These are phyloP conservation scores for Vitis amurensis DNA, from an alignment of 164 flowering plant genomes.

Conservation along the genomic window DNA sequence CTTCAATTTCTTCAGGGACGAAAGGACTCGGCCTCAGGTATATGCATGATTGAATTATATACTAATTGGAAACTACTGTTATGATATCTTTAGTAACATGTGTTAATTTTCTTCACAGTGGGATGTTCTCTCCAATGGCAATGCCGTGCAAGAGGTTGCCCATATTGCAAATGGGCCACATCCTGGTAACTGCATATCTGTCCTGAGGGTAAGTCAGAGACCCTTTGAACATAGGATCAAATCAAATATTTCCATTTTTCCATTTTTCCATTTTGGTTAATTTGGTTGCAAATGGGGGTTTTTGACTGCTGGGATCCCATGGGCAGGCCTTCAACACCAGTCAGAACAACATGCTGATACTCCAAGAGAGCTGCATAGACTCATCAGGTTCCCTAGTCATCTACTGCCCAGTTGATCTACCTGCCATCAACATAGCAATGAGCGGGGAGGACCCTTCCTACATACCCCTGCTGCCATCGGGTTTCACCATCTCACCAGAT, in stretches of 20 bases:
- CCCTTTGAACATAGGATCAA: background rate
- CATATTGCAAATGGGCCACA: constrained; percentile 61
- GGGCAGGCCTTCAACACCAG: constrained; percentile 55
- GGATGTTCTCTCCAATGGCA: constrained; percentile 66
- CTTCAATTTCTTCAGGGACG: constrained; percentile 58
- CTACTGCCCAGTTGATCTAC: constrained; percentile 72
- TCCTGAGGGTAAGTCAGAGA: constrained; percentile 41
- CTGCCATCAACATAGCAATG: constrained; percentile 70
- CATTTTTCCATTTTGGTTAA: background rate
- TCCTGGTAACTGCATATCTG: constrained; percentile 64
- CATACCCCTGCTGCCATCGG: constrained; percentile 80
- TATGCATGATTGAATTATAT: background rate
- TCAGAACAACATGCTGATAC: constrained; percentile 82
- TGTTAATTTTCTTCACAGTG: constrained; percentile 33
- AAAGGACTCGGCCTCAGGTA: constrained; percentile 58
- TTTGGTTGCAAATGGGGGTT: background rate
- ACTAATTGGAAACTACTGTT: background rate
- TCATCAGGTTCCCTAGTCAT: constrained; percentile 71
- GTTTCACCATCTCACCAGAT: constrained; percentile 70
- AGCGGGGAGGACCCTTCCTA: constrained; percentile 77
- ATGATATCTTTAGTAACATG: background rate
- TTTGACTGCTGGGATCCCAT: background rate
- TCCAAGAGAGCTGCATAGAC: constrained; percentile 85
- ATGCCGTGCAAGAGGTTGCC: constrained; percentile 57
- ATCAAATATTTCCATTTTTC: background rate